A percentile compares a stretch with the other conserved stretches of the same genome.
phyloP scores from a whole-genome alignment of 2,329 filamentous ascomycete genomes.

The Trematosphaeria pertusa region DNA sequence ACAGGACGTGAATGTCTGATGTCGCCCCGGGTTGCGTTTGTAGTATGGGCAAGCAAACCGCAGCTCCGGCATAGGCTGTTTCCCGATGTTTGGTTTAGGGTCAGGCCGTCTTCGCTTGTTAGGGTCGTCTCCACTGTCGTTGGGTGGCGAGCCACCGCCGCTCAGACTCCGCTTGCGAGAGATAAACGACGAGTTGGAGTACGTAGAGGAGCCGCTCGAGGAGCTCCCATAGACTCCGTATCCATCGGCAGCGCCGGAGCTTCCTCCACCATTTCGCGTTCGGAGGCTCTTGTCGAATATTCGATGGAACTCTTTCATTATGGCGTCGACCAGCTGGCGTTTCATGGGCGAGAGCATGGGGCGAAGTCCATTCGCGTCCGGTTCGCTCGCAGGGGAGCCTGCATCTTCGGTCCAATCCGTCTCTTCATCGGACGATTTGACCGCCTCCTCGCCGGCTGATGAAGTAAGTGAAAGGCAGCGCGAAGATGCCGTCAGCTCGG shows the following conservation, averaged over 20 bases:
- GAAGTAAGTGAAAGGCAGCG: conserved; percentile 29
- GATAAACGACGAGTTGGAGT: conserved; percentile 24
- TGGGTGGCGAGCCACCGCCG: conserved; percentile 23
- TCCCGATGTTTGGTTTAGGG: conserved; percentile 11
- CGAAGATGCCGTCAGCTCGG: conserved; percentile 22
- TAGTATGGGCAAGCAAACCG: conserved; percentile 34
- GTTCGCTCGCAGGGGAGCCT: conserved; percentile 24
- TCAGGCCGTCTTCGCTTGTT: conserved; percentile 28
- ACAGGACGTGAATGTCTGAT: conserved; percentile 33
- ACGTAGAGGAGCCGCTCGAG: conserved; percentile 18
- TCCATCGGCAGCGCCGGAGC: conserved; percentile 11
- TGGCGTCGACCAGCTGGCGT: conserved; percentile 20
- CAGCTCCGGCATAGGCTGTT: conserved; percentile 16
- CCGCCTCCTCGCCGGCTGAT: conserved; percentile 14
- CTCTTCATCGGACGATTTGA: conserved; percentile 29
- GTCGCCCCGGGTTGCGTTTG: conserved; percentile 31
- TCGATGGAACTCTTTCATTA: conserved; percentile 31
- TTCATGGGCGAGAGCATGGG: conserved; percentile 28
- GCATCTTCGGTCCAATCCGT: conserved; percentile 33
- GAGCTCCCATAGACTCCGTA: conserved; percentile 9
- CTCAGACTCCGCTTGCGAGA: conserved; percentile 31
- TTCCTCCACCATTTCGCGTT: conserved; percentile 13
- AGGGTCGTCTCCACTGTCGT: conserved; percentile 28
- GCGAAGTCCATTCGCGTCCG: conserved; percentile 20
- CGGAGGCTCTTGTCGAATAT: conserved; percentile 19